Evolutionary conservation across 2,329 filamentous ascomycete species (phyloP).

Genomic region (Kalaharituber pfeilii): DNA sequence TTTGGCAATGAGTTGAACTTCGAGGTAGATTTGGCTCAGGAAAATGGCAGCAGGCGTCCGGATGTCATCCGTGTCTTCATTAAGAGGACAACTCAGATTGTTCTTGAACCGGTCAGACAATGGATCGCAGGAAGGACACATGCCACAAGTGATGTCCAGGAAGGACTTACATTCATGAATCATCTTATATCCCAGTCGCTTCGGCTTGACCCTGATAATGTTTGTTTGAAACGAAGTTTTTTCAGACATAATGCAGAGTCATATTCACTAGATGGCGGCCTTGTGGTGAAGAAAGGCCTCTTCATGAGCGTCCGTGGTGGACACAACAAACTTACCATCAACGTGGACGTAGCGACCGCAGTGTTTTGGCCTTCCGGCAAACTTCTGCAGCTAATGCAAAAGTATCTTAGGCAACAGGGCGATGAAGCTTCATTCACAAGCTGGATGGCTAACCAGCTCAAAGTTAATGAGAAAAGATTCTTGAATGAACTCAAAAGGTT

Average conservation of each 20-base stretch:
- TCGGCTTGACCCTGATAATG: background rate
- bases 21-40: constrained; percentile 50
- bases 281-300: constrained; percentile 73
- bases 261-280: constrained; percentile 41
- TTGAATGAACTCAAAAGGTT: constrained; percentile 34
- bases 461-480: constrained; percentile 21
- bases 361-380: constrained; percentile 53
- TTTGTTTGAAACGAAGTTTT: constrained; percentile 43
- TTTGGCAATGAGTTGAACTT: constrained; percentile 37
- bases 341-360: constrained; percentile 80
- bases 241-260: constrained; percentile 41
- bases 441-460: constrained; percentile 18
- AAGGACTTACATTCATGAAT: constrained; percentile 79
- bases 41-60: background rate
- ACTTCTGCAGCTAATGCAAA: constrained; percentile 27
- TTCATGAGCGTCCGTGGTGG: constrained; percentile 65
- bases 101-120: constrained; percentile 45
- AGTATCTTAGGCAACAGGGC: constrained; percentile 32
- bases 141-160: constrained; percentile 51
- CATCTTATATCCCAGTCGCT: constrained; percentile 43
- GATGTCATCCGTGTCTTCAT: constrained; percentile 37
- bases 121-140: constrained; percentile 46
- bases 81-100: constrained; percentile 46
- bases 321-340: constrained; percentile 51
- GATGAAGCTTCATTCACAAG: background rate